Evolutionary conservation across 2,329 filamentous ascomycete genomes (phyloP).

Genomic region (Arthrobotrys conoides): DNA sequence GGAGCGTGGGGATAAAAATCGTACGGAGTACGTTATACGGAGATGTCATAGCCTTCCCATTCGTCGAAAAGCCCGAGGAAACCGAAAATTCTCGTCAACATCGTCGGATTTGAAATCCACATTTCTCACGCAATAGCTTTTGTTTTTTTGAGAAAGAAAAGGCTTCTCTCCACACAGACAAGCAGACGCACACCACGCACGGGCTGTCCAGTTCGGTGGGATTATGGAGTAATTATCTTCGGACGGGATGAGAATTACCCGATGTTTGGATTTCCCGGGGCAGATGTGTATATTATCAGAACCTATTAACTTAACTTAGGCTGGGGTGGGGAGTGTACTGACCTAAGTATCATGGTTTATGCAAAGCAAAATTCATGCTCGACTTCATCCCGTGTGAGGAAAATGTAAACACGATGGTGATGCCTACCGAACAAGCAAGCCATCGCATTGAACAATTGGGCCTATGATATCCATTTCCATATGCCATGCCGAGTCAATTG

Average conservation of each 20-base stretch:
- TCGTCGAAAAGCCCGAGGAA: slow-evolving; percentile 48
- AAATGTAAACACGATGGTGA: slow-evolving; percentile 24
- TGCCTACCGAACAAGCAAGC: slow-evolving; percentile 6
- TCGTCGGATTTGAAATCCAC: slow-evolving; percentile 32
- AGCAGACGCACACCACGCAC: slow-evolving; percentile 28
- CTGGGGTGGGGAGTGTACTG: slow-evolving; percentile 5
- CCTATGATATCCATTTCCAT: slow-evolving; percentile 15
- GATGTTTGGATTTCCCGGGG: slow-evolving; percentile 44
- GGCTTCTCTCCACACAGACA: slow-evolving; percentile 16
- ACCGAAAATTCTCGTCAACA: slow-evolving; percentile 39
- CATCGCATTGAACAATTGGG: slow-evolving; percentile 34
- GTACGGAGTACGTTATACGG: slow-evolving; percentile 25
- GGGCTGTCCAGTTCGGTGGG: slow-evolving; percentile 48
- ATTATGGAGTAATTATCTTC: slow-evolving; percentile 54
- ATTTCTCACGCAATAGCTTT: not conserved
- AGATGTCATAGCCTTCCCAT: slow-evolving; percentile 11
- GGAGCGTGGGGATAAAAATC: slow-evolving; percentile 46
- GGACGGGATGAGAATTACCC: slow-evolving; percentile 60
- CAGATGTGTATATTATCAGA: slow-evolving; percentile 50
- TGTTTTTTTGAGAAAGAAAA: not conserved
- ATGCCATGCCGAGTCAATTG: slow-evolving; percentile 23
- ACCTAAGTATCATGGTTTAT: slow-evolving; percentile 13
- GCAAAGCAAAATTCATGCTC: slow-evolving; percentile 34
- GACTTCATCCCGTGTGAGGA: slow-evolving; percentile 6
- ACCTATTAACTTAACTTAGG: slow-evolving; percentile 30